phyloP scores from a whole-genome alignment of 2,329 filamentous ascomycete genomes.

The Botrytis medusae region DNA sequence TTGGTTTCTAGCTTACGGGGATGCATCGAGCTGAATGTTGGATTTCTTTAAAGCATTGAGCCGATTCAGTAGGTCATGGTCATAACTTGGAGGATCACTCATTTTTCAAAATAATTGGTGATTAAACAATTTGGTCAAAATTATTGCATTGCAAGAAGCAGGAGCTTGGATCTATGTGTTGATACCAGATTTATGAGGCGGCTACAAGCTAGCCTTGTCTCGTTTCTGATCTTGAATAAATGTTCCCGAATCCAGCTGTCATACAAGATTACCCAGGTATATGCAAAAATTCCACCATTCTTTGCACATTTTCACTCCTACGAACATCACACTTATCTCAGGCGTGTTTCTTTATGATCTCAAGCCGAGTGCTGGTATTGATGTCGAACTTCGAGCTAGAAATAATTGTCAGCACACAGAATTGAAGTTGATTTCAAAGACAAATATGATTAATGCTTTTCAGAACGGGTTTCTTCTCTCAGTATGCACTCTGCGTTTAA shows the following conservation, averaged over 20 bases:
- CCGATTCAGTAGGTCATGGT: slow-evolving; percentile 36
- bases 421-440: not conserved
- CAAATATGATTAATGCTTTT: slow-evolving; percentile 22
- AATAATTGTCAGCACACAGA: not conserved
- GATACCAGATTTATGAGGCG: slow-evolving; percentile 28
- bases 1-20: slow-evolving; percentile 30
- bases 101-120: slow-evolving; percentile 27
- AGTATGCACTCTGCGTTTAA: slow-evolving; percentile 76
- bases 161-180: slow-evolving; percentile 19
- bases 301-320: not conserved
- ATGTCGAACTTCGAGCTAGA: not conserved
- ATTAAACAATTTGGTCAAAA: slow-evolving; percentile 14
- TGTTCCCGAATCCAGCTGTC: not conserved
- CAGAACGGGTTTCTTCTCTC: slow-evolving; percentile 66
- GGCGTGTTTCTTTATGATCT: not conserved
- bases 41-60: slow-evolving; percentile 40
- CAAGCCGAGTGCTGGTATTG: not conserved
- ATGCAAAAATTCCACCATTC: not conserved
- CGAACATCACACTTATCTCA: not conserved
- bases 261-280: not conserved
- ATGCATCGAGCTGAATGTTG: slow-evolving; percentile 32
- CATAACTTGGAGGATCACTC: slow-evolving; percentile 35
- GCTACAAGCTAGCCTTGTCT: slow-evolving; percentile 32
- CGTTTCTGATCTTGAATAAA: not conserved
- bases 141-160: slow-evolving; percentile 7